A percentile compares a stretch with the other conserved stretches of the same genome.
These are phyloP conservation scores for Fusarium solani-melongenae DNA, from an alignment of 2,329 filamentous ascomycete genomes.

Conservation along the genomic window DNA sequence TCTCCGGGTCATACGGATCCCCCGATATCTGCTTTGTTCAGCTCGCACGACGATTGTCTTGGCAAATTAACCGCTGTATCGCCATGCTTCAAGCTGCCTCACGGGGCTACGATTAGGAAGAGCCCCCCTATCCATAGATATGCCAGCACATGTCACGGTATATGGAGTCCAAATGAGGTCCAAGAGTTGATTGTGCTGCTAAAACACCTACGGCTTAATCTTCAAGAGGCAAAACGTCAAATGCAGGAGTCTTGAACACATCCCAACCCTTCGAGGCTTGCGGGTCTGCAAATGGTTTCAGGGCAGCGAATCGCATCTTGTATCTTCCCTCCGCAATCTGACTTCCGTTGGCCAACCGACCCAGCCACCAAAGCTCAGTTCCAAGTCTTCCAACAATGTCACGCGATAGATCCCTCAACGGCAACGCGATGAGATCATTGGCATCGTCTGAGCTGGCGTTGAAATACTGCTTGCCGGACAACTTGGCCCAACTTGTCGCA, in stretches of 20 bases:
- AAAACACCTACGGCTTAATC: background rate
- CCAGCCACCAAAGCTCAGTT: conserved; percentile 29
- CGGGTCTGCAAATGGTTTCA: conserved; percentile 19
- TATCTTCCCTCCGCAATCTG: conserved; percentile 19
- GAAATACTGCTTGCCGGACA: background rate
- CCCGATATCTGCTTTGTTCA: background rate
- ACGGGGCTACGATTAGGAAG: no score
- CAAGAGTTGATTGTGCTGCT: background rate
- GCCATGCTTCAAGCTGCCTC: background rate
- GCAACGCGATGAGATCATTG: background rate
- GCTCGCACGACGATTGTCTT: background rate
- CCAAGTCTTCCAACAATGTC: conserved; percentile 2
- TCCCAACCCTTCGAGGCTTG: background rate
- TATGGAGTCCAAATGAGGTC: background rate
- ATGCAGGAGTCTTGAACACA: background rate
- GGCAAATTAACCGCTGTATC: background rate
- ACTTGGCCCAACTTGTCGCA: background rate
- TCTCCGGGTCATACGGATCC: background rate
- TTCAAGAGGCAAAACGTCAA: background rate
- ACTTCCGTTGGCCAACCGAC: conserved; percentile 12
- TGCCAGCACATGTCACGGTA: background rate
- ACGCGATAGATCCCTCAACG: background rate
- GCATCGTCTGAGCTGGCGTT: background rate
- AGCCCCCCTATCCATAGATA: background rate
- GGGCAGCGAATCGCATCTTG: conserved; percentile 18